Percentiles rank a stretch among this genome's conserved stretches.
These are phyloP conservation scores for Yamadazyma kitorensis DNA, from an alignment of 805 yeast genomes.

Conservation along the genomic window DNA sequence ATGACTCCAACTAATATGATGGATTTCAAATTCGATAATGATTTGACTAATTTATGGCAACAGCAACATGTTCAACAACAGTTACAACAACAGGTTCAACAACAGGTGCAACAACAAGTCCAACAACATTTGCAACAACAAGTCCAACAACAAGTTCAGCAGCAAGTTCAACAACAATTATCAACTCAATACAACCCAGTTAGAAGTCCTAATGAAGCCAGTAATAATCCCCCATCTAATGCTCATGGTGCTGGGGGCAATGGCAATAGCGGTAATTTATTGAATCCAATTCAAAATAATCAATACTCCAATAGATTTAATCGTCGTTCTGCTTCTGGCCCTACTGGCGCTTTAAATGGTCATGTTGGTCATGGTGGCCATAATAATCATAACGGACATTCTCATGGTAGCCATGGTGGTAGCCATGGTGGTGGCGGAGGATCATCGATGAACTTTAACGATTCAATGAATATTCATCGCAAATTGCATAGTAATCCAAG, in stretches of 20 bases:
- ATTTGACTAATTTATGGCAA: conserved; percentile 1
- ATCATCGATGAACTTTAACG: conserved; percentile 11
- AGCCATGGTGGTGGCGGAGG: conserved; percentile 4
- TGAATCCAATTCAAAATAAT: conserved; percentile 10
- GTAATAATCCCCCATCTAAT: no score
- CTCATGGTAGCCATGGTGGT: conserved; percentile 10
- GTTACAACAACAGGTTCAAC: conserved; percentile 13
- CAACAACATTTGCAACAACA: conserved; percentile 13
- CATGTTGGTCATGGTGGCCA: conserved; percentile 7
- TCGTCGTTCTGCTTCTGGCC: no score
- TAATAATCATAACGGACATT: conserved; percentile 9
- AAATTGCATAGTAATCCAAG: conserved; percentile 31
- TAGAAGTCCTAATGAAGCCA: no score
- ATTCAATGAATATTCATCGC: conserved; percentile 40
- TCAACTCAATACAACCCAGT: not conserved
- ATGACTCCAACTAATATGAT: not conserved
- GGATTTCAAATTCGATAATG: conserved; percentile 1
- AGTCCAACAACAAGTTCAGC: conserved; percentile 11
- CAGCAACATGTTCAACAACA: conserved; percentile 11
- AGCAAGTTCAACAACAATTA: conserved; percentile 4
- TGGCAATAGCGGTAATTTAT: conserved; percentile 7
- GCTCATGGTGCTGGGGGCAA: no score
- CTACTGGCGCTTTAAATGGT: no score
- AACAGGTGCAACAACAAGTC: conserved; percentile 13
- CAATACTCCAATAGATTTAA: conserved; percentile 9